Evolutionary conservation across 2,329 filamentous ascomycete genomes (phyloP), one percentile per base, ranked within the genome.

Genomic region (Colletotrichum sp.): DNA sequence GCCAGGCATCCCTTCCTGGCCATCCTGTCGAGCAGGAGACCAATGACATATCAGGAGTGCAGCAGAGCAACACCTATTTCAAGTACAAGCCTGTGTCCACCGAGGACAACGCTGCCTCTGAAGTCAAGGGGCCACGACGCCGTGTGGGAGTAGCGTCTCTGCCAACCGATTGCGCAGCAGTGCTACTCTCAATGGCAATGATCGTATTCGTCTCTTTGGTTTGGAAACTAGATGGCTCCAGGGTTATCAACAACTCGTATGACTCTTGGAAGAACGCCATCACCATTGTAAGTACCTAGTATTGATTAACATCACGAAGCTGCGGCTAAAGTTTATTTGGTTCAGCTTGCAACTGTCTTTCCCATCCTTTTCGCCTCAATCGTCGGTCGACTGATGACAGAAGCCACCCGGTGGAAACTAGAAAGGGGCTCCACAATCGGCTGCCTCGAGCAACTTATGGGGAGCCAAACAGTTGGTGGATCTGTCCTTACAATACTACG

Each of bases 251-350:
- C 18, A 6, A 43, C 0, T 43, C 38, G 0, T 43, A 43, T 43
- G 38, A 18, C 38, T 2, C 18, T 5, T 43, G 38, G 38, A 10
- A n/a, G 0, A 48, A 48, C 0, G 18, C 38, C 3, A 48, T 48
- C 38, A 48, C 38, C 2, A 0, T 48, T 12, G 38, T 48, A 7
- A 48, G 38, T 48, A 6, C 4, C 9, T 3, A 43, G 8, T 18
- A 18, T n/a, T 5, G 4, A n/a, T 10, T 3, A 43, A n/a, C 0
- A 43, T 12, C 9, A 3, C 9, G 1, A n/a, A 10, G 18, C 16
- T 2, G 3, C 3, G 2, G 18, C 38, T 43, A n/a, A 43, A 3
- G 4, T 12, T 4, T 10, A 1, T 12, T 10, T 5, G 18, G 8
- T n/a, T 43, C 18, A 48, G 38, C 38, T 48, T n/a, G 38, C 9